These are phyloP conservation scores for Penstemon barbatus DNA, from an alignment of 257 asterid species.

Conservation along the genomic window DNA sequence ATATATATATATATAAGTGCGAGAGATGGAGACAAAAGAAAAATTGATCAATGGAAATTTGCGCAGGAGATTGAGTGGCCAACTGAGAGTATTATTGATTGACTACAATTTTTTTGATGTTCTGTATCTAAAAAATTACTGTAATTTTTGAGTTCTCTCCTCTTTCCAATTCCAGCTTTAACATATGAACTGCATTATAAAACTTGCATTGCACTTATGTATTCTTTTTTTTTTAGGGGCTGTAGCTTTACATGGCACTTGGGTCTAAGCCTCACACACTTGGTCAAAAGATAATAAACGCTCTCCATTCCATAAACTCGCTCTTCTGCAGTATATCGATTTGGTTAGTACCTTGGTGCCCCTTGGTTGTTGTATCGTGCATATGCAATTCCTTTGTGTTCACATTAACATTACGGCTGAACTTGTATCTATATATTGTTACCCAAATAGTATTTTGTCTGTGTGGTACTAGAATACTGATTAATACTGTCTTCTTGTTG, in stretches of 20 bases:
- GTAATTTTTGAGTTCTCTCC: not conserved
- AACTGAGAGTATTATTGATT: slow-evolving; percentile 41
- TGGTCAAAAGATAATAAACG: not conserved
- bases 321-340: slow-evolving; percentile 5
- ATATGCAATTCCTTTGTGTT: slow-evolving; percentile 31
- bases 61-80: slow-evolving; percentile 73
- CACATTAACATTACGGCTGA: slow-evolving; percentile 25
- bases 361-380: slow-evolving; percentile 26
- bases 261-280: slow-evolving; percentile 9
- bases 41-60: slow-evolving; percentile 20
- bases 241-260: not conserved
- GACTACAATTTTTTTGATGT: slow-evolving; percentile 21
- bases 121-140: not conserved
- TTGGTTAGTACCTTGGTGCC: slow-evolving; percentile 26
- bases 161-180: not conserved
- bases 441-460: no score
- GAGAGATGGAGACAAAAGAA: not conserved
- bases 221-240: slow-evolving; percentile 19
- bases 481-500: no score
- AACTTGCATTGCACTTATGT: not conserved
- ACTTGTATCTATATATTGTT: slow-evolving; percentile 1
- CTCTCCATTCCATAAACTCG: slow-evolving; percentile 2
- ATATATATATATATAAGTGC: not conserved
- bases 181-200: not conserved
- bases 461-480: no score